Base-by-base conservation (phyloP, 805 yeast genomes). In the Komagataella kurtzmanii region DNA sequence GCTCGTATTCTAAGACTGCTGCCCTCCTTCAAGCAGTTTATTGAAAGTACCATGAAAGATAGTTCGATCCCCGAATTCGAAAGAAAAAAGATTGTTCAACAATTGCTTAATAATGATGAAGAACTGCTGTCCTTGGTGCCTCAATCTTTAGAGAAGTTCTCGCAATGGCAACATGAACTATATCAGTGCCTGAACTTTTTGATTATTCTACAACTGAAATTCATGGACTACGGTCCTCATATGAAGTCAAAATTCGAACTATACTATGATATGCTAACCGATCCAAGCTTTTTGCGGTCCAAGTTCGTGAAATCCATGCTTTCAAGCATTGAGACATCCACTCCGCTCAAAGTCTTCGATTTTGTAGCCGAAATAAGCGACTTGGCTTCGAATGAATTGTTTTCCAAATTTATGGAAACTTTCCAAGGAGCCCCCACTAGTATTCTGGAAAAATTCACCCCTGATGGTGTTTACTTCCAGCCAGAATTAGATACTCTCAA, bases 261-360 rank as follows among this genome's bases (percentile, higher is more conserved):
- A 10, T 18, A 44, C 46, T 44, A 44, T 44, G 19, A 44, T 19
- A 44, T 17, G 23, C 19, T 44, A 7, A 17, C 46, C 5, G 23
- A 44, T 17, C 23, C 40, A 30, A 30, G 14, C 40, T 30, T 30
- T 30, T 8, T 30, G n/a, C 12, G 14, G 14, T 30, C 40, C 40
- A 30, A 30, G 40, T 30, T 30, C 10, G 40, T 30, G 14, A 59
- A 58, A 47, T 50, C 64, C n/a, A 55, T 54, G 14, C 61, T 58
- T 19, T 52, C 64, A 18, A 58, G 63, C 30, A 51, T 65, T n/a
- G 54, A 56, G 4, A 50, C 40, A 30, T 30, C 40, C 10, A 24
- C 51, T 17, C 49, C 24, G 12, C 23, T 40, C 19, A 44, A 51
- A 6, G 44, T 45, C 6, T 24, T 24, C 7, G 54, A 53, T 23